Conservation (phyloP, 2,329 filamentous ascomycete species). For the Aspergillus fumigatus region DNA sequence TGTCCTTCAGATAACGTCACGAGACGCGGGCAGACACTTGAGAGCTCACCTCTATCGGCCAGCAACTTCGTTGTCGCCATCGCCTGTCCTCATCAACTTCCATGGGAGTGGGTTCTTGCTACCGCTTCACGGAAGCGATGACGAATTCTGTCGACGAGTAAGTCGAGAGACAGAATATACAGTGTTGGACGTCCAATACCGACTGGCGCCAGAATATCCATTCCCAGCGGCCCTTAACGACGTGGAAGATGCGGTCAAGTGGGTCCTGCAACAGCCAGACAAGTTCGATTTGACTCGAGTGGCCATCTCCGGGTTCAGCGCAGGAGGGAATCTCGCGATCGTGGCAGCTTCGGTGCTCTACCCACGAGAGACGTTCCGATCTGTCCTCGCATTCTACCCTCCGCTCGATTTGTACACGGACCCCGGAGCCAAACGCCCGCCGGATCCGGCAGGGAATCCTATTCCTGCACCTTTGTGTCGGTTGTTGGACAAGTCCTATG, state of each 20-base stretch:
- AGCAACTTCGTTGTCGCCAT: constrained; percentile 11
- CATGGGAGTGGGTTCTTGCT: constrained; percentile 34
- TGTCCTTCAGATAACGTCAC: constrained; percentile 26
- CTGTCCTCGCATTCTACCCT: constrained; percentile 33
- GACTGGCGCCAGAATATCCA: constrained; percentile 37
- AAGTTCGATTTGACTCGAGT: constrained; percentile 32
- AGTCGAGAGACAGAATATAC: constrained; percentile 24
- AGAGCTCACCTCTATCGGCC: constrained; percentile 29
- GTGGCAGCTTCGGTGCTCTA: constrained; percentile 27
- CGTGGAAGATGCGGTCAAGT: constrained; percentile 36
- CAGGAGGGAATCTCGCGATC: constrained; percentile 40
- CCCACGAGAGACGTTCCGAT: constrained; percentile 26
- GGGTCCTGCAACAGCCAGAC: constrained; percentile 29
- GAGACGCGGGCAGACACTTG: constrained; percentile 26
- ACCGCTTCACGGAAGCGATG: constrained; percentile 27
- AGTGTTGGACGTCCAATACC: constrained; percentile 38
- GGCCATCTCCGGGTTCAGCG: constrained; percentile 41
- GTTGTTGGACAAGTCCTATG: constrained; percentile 28
- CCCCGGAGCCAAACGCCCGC: constrained; percentile 18
- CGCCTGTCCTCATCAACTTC: constrained; percentile 31
- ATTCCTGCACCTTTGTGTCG: constrained; percentile 22
- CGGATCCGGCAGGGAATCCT: constrained; percentile 15
- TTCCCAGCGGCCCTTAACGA: constrained; percentile 40
- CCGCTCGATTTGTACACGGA: constrained; percentile 20
- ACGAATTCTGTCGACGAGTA: constrained; percentile 27